Base-by-base conservation (phyloP, 352 stramenopile species). In the Globisporangium solare region DNA sequence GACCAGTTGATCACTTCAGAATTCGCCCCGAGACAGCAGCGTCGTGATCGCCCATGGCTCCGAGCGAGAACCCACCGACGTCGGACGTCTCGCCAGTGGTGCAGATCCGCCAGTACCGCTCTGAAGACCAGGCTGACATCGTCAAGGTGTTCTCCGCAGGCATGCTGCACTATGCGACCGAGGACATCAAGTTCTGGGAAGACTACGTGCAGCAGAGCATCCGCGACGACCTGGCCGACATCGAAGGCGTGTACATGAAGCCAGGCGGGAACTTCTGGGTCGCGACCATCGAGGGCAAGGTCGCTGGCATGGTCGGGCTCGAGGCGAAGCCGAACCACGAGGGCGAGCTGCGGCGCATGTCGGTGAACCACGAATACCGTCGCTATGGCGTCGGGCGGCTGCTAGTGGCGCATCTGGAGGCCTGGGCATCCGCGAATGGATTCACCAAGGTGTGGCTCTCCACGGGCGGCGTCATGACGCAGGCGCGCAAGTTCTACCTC, bases 311-410 rank as follows among this genome's bases (percentile, higher is more conserved):
- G 35, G 62, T 83, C 14, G 73, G 35, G 5, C 56, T 79, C 8
- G 68, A 79, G 55, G 37, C 37, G 4, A 70, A 65, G 21, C 47
- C 50, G 2, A 60, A 74, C 41, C 15, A 43, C 5, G 56, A 62
- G 21, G 68, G 58, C 27, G 68, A 74, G 49, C 59, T 83, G 47
- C 67, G 70, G 2, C 73, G 73, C 11, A 54, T 83, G 55, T 71
- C 68, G 4, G 65, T 83, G 27, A 64, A 68, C 17, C 21, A 51
- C 6, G 61, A 43, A 0, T 72, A 61, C 45, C 73, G 68, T 17
- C 70, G 70, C 20, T 50, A 60, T 11, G 70, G 67, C 6, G 2
- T 82, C 39, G 73, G 55, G 8, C 48, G 68, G 7, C 54, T 52
- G 37, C 50, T 80, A 11, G 39, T 77, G 4, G 1, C 42, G 1